phyloP scores from a whole-genome alignment of 1,284 basidiomycete species.

The Chiua sp. region DNA sequence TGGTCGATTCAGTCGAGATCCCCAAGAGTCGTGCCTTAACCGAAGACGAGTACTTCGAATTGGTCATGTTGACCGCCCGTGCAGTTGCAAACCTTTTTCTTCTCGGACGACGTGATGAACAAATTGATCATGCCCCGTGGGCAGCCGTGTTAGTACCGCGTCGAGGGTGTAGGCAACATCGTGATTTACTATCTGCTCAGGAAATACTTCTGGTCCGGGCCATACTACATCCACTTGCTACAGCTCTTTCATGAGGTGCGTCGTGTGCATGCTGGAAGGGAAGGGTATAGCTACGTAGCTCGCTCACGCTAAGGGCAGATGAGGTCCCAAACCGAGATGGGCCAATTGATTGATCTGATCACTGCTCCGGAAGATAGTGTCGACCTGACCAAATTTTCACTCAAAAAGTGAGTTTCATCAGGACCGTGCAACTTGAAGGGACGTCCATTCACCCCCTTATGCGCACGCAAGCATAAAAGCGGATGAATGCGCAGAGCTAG shows the following conservation, averaged over 20 bases:
- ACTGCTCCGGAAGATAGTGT: conserved; percentile 93
- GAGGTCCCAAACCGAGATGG: conserved; percentile 95
- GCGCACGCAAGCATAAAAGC: too few relatives aligned
- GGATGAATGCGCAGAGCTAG: too few relatives aligned
- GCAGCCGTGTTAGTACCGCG: conserved; percentile 97
- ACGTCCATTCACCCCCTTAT: background rate
- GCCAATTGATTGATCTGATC: conserved; percentile 95
- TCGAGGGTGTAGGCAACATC: conserved; percentile 79
- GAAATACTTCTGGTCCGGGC: conserved; percentile 83
- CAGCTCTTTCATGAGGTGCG: conserved; percentile 81
- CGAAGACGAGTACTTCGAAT: conserved; percentile 89
- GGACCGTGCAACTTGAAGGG: too few relatives aligned
- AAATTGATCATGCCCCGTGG: conserved; percentile 92
- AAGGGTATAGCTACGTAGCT: too few relatives aligned
- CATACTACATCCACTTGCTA: conserved; percentile 88
- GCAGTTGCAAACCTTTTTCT: conserved; percentile 98
- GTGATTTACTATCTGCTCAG: conserved; percentile 95
- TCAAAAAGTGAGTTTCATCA: conserved; percentile 66
- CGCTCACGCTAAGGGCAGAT: conserved; percentile 47
- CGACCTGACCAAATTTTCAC: conserved; percentile 87
- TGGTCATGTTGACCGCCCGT: conserved; percentile 44
- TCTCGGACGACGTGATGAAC: conserved; percentile 99
- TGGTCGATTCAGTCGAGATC: conserved; percentile 94
- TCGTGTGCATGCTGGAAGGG: background rate
- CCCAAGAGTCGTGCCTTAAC: conserved; percentile 71